These are phyloP conservation scores for Lyophyllum semitale DNA, from an alignment of 768 basidiomycete genomes.

Conservation along the genomic window DNA sequence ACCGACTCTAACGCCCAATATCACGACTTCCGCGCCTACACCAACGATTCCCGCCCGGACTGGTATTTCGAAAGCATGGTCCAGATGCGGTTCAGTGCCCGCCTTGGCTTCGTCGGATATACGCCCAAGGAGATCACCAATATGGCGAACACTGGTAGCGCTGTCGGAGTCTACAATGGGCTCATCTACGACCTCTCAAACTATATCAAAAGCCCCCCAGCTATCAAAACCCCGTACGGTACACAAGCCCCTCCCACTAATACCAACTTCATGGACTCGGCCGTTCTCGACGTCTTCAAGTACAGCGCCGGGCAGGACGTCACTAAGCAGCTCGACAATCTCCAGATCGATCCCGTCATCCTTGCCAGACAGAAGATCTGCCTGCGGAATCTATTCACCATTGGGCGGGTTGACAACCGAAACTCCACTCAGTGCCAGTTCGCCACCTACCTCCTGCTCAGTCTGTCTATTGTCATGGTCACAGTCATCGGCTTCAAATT, in stretches of 20 bases:
- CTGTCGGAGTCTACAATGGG: slow-evolving; percentile 85
- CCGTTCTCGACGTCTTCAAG: slow-evolving; percentile 75
- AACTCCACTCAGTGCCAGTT: slow-evolving; percentile 92
- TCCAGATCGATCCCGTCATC: slow-evolving; percentile 60
- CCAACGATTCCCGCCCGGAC: slow-evolving; percentile 90
- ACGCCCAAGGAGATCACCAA: slow-evolving; percentile 74
- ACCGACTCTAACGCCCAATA: slow-evolving; percentile 78
- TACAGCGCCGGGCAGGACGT: slow-evolving; percentile 76
- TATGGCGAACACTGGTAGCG: slow-evolving; percentile 61
- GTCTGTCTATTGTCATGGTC: slow-evolving; percentile 89
- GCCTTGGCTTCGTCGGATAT: slow-evolving; percentile 87
- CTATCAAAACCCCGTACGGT: slow-evolving; percentile 48
- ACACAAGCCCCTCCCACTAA: slow-evolving; percentile 44
- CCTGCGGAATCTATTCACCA: slow-evolving; percentile 88
- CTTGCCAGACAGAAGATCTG: slow-evolving; percentile 82
- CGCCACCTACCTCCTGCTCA: slow-evolving; percentile 88
- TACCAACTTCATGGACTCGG: slow-evolving; percentile 70
- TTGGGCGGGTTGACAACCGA: slow-evolving; percentile 91
- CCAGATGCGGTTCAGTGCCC: slow-evolving; percentile 84
- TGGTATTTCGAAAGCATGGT: slow-evolving; percentile 99
- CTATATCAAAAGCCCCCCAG: slow-evolving; percentile 75
- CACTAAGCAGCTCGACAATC: slow-evolving; percentile 68
- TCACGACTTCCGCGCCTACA: slow-evolving; percentile 93
- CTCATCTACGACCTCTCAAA: slow-evolving; percentile 85
- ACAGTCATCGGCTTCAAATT: slow-evolving; percentile 93